Percentiles rank a stretch among this genome's conserved stretches.
These are phyloP conservation scores for Capsella rubella DNA, from an alignment of 441 rosid species.

Conservation along the genomic window DNA sequence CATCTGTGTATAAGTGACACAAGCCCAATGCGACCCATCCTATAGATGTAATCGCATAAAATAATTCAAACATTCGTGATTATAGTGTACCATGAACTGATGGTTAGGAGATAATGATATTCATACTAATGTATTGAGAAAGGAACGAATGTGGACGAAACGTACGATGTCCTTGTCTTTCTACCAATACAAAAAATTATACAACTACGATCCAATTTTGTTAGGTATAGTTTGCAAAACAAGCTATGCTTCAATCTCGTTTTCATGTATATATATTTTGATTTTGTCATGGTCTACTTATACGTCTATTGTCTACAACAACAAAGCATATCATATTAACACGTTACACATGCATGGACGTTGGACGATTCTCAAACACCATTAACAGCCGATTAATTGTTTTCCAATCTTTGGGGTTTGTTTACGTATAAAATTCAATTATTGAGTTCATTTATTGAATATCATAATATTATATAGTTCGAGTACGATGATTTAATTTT, in stretches of 20 bases:
- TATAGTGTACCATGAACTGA: neutral
- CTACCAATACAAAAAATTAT: constrained; percentile 36
- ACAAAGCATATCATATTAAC: neutral
- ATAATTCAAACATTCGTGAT: neutral
- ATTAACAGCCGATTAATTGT: neutral
- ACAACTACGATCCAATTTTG: constrained; percentile 28
- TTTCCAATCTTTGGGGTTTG: neutral
- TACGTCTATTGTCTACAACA: neutral
- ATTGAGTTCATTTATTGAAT: too few relatives aligned
- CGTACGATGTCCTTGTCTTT: constrained; percentile 39
- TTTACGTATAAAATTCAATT: neutral
- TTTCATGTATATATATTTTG: neutral
- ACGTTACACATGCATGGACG: neutral
- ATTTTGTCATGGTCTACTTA: constrained; percentile 3
- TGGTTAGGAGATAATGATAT: neutral
- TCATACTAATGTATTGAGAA: constrained; percentile 12
- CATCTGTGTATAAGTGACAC: too few relatives aligned
- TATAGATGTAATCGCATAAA: neutral
- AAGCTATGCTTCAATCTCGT: constrained; percentile 29
- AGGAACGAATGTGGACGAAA: neutral
- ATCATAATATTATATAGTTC: too few relatives aligned
- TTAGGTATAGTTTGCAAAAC: constrained; percentile 40
- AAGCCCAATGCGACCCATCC: neutral
- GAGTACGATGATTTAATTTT: too few relatives aligned
- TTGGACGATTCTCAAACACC: neutral